Base-by-base conservation (phyloP, 495 filamentous ascomycete species). In the Tuber aestivum region DNA sequence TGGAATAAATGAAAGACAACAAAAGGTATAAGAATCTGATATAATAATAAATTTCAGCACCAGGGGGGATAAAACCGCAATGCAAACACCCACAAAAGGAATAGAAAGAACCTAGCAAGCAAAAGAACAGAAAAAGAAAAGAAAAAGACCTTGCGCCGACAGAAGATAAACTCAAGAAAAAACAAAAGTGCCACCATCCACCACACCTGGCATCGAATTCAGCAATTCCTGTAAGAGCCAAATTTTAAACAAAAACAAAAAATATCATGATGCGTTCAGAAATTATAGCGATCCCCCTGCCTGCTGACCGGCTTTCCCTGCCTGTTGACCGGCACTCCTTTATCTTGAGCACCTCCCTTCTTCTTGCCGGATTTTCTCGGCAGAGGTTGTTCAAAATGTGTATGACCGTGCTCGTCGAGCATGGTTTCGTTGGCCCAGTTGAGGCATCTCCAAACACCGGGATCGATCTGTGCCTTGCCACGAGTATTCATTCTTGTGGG, bases 381-480 rank as follows among this genome's bases (percentile, higher is more conserved):
- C 37, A 91, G 88, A 61, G 91, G 91, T 72, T 91, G 89, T 75
- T 95, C 89, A 65, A 91, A 91, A 82, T 99, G 95, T 37, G 93
- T 86, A 82, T 97, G 92, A 3, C 94, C 94, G 68, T 92, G 83
- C 42, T 97, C 90, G 2, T 90, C 87, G 10, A 94, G 78, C 27
- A 93, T 94, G 72, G 89, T 91, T 0, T 86, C 89, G 82, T 98
- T 99, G 61, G 86, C 87, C 96, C 96, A 99, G 20, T 85, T 85
- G 56, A 97, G 85, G 82, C 94, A 98, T 38, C 92, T 89, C 82
- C 92, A 90, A 50, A 70, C 80, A 74, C 86, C 80, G 74, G 90
- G 84, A 76, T 91, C 85, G 77, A 89, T 87, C 65, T 93, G 88
- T 1, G 87, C 87, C 84, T 94, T 93, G 32, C 87, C 91, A 50